Conservation (phyloP, 352 stramenopile species). For the Phytophthora megakarya region DNA sequence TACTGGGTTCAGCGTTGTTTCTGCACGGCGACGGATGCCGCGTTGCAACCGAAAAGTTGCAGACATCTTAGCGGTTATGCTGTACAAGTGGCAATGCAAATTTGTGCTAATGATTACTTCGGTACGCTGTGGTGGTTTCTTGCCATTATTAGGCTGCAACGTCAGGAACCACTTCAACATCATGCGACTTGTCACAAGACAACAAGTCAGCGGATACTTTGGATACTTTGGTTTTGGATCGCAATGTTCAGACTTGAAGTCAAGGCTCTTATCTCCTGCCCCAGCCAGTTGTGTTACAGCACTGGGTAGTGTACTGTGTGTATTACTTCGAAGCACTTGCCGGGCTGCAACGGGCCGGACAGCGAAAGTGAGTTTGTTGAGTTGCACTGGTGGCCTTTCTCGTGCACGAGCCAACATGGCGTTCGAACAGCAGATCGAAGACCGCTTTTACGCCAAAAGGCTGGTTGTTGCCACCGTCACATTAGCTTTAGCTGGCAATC, state of each 20-base stretch:
- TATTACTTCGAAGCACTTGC: no score
- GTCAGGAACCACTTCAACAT: slow-evolving; percentile 19
- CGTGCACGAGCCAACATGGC: slow-evolving; percentile 18
- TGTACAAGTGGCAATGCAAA: slow-evolving; percentile 20
- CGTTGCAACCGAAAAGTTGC: slow-evolving; percentile 9
- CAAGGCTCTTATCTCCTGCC: background rate
- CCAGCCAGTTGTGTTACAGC: no score
- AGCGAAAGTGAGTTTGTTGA: slow-evolving; percentile 13
- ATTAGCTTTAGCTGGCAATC: slow-evolving; percentile 1
- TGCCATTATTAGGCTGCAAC: background rate
- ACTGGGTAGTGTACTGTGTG: no score
- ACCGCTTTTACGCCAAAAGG: slow-evolving; percentile 13
- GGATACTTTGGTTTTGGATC: slow-evolving; percentile 6
- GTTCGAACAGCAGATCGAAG: slow-evolving; percentile 32
- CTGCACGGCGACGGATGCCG: slow-evolving; percentile 11
- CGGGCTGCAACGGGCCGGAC: background rate
- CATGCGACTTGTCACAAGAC: slow-evolving; percentile 11
- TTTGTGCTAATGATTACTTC: background rate
- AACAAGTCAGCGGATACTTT: slow-evolving; percentile 9
- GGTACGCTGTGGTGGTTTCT: slow-evolving; percentile 22
- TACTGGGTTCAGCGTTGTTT: background rate
- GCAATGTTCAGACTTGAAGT: slow-evolving; percentile 11
- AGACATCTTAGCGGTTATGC: background rate
- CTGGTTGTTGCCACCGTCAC: background rate
- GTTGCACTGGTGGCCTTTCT: slow-evolving; percentile 9